Evolutionary conservation across 1,284 basidiomycete genomes (phyloP), one percentile per base, ranked within the genome.

Genomic region (Tranzscheliella williamsii): DNA sequence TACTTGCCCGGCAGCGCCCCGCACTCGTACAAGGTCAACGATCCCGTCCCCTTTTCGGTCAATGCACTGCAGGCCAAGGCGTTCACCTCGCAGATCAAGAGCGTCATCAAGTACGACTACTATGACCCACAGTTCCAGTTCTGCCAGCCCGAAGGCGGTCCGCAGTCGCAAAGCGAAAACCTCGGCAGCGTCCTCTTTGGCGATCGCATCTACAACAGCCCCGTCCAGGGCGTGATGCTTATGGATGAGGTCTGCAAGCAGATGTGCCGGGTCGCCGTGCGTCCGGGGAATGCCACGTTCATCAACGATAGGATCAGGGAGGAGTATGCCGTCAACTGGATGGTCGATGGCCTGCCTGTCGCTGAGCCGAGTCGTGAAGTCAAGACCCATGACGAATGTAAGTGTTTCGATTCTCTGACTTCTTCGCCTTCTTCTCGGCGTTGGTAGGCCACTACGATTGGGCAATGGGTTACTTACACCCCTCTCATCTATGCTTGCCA

Each of bases 121-220:
- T 94, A 94, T 79, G 85, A 91, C 69, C 84, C 86, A 2, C 81
- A 81, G 33, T 89, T 97, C 66, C 86, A 87, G 61, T 97, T 97
- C 79, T 97, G 94, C 75, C 72, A 84, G 58, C 94, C 94, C 5
- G 80, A 84, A 38, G 86, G 82, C 6, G 90, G 90, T 4, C 85
- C 87, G 1, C 80, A 86, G 72, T 86, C 87, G 67, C 86, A 91
- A 75, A 86, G 89, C 12, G 93, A 95, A 79, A 89, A 87, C 2
- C 81, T 98, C 21, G 94, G 94, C 4, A 91, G 90, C 23, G 92
- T 95, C 58, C 81, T 98, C 13, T 96, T 96, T 70, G 94, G 94
- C 23, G 94, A 98, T 81, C 84, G 94, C 53, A 92, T 98, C 74
- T 91, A 93, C 79, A 87, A 87, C 75, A 91, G 90, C 7, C 87